These are phyloP conservation scores for Phytophthora crassamura DNA, from an alignment of 352 stramenopile genomes.

Conservation along the genomic window DNA sequence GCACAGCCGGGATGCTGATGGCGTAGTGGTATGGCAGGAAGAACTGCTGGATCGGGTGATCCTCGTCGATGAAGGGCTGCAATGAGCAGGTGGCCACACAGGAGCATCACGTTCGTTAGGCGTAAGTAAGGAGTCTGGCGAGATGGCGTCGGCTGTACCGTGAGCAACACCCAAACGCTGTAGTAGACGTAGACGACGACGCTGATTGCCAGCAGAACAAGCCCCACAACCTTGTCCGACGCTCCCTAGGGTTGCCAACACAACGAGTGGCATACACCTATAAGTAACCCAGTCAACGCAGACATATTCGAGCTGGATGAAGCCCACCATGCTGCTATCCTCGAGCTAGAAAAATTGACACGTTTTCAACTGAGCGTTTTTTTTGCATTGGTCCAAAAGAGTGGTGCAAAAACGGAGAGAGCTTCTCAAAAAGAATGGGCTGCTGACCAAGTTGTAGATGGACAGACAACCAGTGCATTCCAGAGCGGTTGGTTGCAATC, in stretches of 20 bases:
- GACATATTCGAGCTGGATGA: background rate
- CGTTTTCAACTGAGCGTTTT: slow-evolving; percentile 11
- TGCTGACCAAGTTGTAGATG: background rate
- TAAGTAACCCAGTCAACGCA: background rate
- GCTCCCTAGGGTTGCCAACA: slow-evolving; percentile 43
- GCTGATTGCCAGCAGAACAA: slow-evolving; percentile 80
- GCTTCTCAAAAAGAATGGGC: slow-evolving; percentile 13
- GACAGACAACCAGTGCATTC: background rate
- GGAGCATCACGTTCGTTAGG: background rate
- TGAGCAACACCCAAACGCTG: slow-evolving; percentile 91
- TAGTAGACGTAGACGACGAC: slow-evolving; percentile 92
- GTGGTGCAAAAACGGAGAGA: background rate
- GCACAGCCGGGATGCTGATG: slow-evolving; percentile 85
- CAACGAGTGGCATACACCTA: background rate
- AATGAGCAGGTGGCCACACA: slow-evolving; percentile 2
- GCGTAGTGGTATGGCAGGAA: slow-evolving; percentile 92
- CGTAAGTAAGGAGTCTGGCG: background rate
- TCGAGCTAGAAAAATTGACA: slow-evolving; percentile 11
- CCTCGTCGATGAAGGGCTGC: slow-evolving; percentile 90
- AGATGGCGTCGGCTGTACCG: slow-evolving; percentile 48
- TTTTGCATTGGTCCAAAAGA: slow-evolving; percentile 5
- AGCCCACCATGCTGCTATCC: slow-evolving; percentile 22
- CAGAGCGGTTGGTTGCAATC: background rate
- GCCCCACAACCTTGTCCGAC: slow-evolving; percentile 82
- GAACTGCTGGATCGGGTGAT: slow-evolving; percentile 80